Evolutionary conservation across 2,329 filamentous ascomycete genomes (phyloP), one percentile per base, ranked within the genome.

Genomic region (Pseudogymnoascus sp.): DNA sequence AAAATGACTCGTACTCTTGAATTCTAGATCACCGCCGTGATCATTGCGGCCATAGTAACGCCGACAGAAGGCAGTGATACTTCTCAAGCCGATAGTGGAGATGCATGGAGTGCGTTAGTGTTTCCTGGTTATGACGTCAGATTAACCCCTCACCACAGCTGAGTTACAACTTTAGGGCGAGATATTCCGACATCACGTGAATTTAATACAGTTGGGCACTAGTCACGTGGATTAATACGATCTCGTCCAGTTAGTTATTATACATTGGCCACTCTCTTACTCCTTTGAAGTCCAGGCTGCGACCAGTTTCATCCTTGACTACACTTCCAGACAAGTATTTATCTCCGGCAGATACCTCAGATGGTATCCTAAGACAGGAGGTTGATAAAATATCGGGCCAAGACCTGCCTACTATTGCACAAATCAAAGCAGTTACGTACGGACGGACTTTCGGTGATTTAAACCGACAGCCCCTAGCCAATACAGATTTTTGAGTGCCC

Each of bases 401-500:
- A 34, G 30, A 34, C 30, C 10, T 34, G 10, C 30, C 30, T 34
- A 34, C 30, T 13, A 34, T 34, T 34, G 30, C 30, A 12, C 10
- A 34, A 34, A 34, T 34, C 30, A 34, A 34, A 34, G 30, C 30
- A n/a, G n/a, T n/a, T n/a, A n/a, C n/a, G n/a, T n/a, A n/a, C n/a
- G n/a, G n/a, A n/a, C n/a, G n/a, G n/a, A n/a, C n/a, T n/a, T n/a
- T n/a, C n/a, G 68, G 70, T 4, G 67, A 66, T 59, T 61, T 72
- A 21, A 66, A 64, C 18, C 60, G 62, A 60, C 61, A 63, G 15
- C 58, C 45, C 33, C 65, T 72, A 19, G 58, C 65, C 13, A 64
- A 70, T 60, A 61, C 57, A 15, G 67, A 71, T 13, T 70, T 72
- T 62, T 68, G 69, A 64, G 67, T 63, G 13, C 33, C 60, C 3